phyloP scores from a whole-genome alignment of 225 moss, liverwort and hornwort genomes.

The Polytrichum commune region DNA sequence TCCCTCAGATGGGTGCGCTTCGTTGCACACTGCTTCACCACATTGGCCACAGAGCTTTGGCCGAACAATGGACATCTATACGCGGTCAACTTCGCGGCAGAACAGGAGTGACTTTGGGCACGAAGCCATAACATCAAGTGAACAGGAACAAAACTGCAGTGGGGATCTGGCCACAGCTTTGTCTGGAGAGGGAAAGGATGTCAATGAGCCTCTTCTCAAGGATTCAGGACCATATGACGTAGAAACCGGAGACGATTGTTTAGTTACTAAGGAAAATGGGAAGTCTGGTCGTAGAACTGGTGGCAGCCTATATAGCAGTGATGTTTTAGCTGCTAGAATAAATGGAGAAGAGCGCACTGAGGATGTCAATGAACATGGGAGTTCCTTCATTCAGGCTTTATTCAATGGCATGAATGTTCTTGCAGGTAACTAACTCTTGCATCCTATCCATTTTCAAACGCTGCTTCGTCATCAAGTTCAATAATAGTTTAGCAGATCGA shows the following conservation, averaged over 20 bases:
- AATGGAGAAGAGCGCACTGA: neutral
- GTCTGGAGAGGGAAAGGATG: slow-evolving; percentile 21
- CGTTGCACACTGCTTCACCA: slow-evolving; percentile 30
- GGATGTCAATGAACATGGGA: slow-evolving; percentile 27
- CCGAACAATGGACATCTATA: slow-evolving; percentile 60
- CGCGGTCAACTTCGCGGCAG: slow-evolving; percentile 37
- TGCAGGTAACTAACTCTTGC: slow-evolving; percentile 48
- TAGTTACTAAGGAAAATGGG: neutral
- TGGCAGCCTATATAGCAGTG: neutral
- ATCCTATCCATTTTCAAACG: too few species aligned
- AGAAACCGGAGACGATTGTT: slow-evolving; percentile 5
- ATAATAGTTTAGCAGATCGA: too few species aligned
- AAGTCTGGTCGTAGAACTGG: neutral
- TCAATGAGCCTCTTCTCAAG: slow-evolving; percentile 46
- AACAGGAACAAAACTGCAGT: slow-evolving; percentile 8
- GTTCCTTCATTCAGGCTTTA: slow-evolving; percentile 80
- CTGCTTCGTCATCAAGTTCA: too few species aligned
- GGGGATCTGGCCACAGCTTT: slow-evolving; percentile 1
- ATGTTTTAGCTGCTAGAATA: neutral
- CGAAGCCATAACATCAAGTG: neutral
- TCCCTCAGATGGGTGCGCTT: slow-evolving; percentile 10
- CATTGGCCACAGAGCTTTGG: slow-evolving; percentile 73
- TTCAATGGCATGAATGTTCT: slow-evolving; percentile 92
- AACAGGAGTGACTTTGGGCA: slow-evolving; percentile 14
- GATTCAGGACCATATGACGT: slow-evolving; percentile 2